Evolutionary conservation across 169 alveolate species (phyloP).

Genomic region (Cryptosporidium felis): DNA sequence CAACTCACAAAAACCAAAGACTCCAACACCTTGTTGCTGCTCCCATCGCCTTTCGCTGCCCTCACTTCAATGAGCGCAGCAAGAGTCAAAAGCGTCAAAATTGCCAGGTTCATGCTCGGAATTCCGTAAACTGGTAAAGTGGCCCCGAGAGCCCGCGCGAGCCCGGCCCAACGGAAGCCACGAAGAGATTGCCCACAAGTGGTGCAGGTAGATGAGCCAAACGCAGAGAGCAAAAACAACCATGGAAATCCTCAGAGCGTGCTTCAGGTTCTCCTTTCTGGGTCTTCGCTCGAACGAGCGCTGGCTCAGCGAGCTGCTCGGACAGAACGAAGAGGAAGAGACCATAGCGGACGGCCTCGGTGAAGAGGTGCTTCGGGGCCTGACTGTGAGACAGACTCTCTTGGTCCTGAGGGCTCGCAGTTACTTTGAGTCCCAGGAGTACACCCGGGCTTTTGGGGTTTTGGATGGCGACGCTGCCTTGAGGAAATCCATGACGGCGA

Average conservation of each 20-base stretch:
- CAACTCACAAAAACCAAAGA: constrained; percentile 59
- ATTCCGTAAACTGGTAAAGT: constrained; percentile 8
- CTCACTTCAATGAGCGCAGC: background rate
- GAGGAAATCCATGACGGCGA: background rate
- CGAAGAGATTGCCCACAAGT: constrained; percentile 13
- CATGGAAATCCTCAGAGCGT: constrained; percentile 36
- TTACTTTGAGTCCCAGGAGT: constrained; percentile 49
- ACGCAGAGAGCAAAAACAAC: background rate
- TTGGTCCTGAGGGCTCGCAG: constrained; percentile 9
- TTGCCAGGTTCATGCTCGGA: background rate
- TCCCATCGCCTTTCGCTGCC: background rate
- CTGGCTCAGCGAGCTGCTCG: constrained; percentile 52
- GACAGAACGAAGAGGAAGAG: background rate
- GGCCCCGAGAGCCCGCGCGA: background rate
- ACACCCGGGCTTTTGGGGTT: constrained; percentile 21
- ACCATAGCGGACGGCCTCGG: background rate
- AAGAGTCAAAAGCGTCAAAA: background rate
- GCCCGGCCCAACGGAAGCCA: background rate
- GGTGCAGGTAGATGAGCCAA: background rate
- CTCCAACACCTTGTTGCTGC: background rate
- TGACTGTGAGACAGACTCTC: constrained; percentile 1
- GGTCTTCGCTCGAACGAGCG: constrained; percentile 38
- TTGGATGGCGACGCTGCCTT: background rate
- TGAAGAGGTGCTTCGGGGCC: background rate
- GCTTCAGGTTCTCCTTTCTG: constrained; percentile 34